Percentiles rank a stretch among this genome's conserved stretches.
Evolutionary conservation across 192 early-diverging fungal species (phyloP).

Genomic region (Allomyces arbusculus): DNA sequence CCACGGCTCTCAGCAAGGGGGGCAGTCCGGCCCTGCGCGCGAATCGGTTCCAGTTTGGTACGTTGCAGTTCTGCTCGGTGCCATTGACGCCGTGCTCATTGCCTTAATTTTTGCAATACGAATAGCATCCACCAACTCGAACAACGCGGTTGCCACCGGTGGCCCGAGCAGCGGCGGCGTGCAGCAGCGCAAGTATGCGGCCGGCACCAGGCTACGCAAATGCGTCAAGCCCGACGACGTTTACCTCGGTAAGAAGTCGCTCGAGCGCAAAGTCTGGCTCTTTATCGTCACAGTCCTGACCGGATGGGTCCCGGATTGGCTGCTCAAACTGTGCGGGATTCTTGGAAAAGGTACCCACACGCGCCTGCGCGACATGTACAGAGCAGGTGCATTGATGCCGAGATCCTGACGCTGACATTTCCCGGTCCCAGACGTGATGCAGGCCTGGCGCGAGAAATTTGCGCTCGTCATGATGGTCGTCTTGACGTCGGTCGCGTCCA

Average conservation of each 20-base stretch:
- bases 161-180: no score
- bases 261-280: not conserved
- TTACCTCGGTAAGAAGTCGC: not conserved
- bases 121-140: no score
- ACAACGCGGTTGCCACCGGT: no score
- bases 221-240: not conserved
- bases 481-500: not conserved
- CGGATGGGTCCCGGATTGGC: not conserved
- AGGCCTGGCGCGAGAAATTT: slow-evolving; percentile 3
- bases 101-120: no score
- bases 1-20: no score
- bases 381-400: no score
- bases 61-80: no score
- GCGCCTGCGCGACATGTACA: slow-evolving; percentile 7
- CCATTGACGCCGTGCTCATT: no score
- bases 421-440: not conserved
- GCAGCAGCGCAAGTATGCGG: no score
- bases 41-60: no score
- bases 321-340: not conserved
- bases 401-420: no score
- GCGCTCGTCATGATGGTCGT: slow-evolving; percentile 1
- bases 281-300: not conserved
- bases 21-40: no score
- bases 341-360: slow-evolving; percentile 8
- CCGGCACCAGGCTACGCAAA: not conserved